phyloP scores from a whole-genome alignment of 2,329 filamentous ascomycete species.

The Paraconiothyrium brasiliense region DNA sequence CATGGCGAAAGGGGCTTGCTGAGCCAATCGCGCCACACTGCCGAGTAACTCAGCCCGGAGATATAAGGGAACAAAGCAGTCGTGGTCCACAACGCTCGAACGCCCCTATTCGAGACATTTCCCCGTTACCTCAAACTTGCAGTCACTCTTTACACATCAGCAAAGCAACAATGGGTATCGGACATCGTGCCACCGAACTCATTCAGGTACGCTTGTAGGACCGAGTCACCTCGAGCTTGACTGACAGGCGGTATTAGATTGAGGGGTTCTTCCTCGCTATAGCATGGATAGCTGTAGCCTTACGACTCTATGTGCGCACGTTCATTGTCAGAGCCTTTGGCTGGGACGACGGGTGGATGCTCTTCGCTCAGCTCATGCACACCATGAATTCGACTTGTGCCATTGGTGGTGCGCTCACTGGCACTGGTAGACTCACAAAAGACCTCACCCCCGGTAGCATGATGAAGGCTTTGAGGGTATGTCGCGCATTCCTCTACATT shows the following conservation, averaged over 20 bases:
- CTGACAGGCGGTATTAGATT: not conserved
- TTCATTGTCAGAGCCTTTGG: slow-evolving; percentile 24
- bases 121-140: not conserved
- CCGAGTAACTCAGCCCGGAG: not conserved
- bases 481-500: not conserved
- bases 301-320: slow-evolving; percentile 21
- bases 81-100: not conserved
- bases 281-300: slow-evolving; percentile 14
- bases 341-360: slow-evolving; percentile 26
- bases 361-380: slow-evolving; percentile 21
- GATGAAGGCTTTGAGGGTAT: slow-evolving; percentile 9
- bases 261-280: slow-evolving; percentile 6
- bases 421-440: slow-evolving; percentile 14
- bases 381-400: slow-evolving; percentile 9
- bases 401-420: slow-evolving; percentile 16
- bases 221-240: not conserved
- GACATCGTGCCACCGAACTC: not conserved
- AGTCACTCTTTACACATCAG: not conserved
- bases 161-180: not conserved
- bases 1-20: no score
- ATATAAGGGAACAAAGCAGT: not conserved
- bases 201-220: not conserved
- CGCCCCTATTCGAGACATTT: not conserved
- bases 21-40: not conserved
- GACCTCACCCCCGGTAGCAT: slow-evolving; percentile 15